Base-by-base conservation (phyloP, 352 stramenopile species). In the Pythium sukuiense region DNA sequence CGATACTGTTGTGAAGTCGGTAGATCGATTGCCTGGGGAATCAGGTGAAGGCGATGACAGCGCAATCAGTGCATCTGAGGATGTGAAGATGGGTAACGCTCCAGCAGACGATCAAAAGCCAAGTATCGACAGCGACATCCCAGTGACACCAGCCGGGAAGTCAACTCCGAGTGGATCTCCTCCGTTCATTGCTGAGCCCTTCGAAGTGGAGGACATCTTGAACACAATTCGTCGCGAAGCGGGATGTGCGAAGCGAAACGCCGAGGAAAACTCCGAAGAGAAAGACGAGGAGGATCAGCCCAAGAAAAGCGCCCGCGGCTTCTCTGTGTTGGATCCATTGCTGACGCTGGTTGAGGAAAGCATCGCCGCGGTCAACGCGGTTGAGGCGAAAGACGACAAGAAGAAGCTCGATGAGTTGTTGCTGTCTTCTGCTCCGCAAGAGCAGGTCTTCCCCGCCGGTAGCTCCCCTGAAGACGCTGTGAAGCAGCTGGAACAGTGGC, bases 351-450 rank as follows among this genome's bases (percentile, higher is more conserved):
- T 84, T 1, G 87, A 93, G 54, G 72, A 88, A 66, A 90, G 82
- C 56, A 72, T 93, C 49, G 64, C 70, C 13, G 69, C 73, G n/a
- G 80, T 95, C 8, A 81, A 80, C 56, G 73, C 61, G 27, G 72
- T 95, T 8, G 85, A 95, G 54, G 59, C 86, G 12, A 84, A 90
- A 64, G 77, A 90, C 67, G 87, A 86, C 50, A 77, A 87, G 41
- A 82, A 84, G 43, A 81, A 76, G 27, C 72, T 91, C 16, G 83
- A 91, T 50, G 72, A 88, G 16, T 65, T 93, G 13, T 71, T 70
- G 2, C 7, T 89, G 35, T 18, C 32, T 7, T 61, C 74, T 18
- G 73, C 63, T 30, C 62, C 81, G 6, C 58, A 80, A 48, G 61
- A 71, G 27, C 27, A 41, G 6, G 12, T 24, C 16, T 61, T 59